Percentiles rank a stretch among this genome's conserved stretches.
Conservation (phyloP, 768 basidiomycete species). For the Hygrophorus russula region DNA sequence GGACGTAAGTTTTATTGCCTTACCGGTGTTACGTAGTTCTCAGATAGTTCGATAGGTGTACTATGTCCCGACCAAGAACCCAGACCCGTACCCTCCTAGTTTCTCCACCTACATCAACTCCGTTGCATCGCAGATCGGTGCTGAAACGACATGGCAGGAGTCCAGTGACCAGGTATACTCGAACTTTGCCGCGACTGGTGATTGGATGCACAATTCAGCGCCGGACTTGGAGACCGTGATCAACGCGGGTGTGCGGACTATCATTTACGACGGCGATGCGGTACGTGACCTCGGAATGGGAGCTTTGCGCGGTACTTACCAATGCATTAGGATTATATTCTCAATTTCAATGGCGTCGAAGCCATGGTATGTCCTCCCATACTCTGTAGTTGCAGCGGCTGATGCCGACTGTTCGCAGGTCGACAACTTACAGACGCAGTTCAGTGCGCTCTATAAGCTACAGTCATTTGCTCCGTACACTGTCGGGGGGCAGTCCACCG, state of each 20-base stretch:
- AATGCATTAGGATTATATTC: conserved; percentile 32
- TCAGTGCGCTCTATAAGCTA: conserved; percentile 27
- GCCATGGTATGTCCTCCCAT: conserved; percentile 29
- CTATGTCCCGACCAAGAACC: conserved; percentile 32
- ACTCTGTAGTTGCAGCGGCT: neutral
- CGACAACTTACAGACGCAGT: conserved; percentile 33
- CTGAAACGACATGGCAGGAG: conserved; percentile 30
- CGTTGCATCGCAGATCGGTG: conserved; percentile 28
- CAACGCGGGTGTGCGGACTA: conserved; percentile 41
- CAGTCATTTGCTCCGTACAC: conserved; percentile 37
- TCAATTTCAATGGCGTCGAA: conserved; percentile 46
- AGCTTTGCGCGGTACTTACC: neutral
- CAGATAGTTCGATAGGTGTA: conserved; percentile 23
- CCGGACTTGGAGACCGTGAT: conserved; percentile 46
- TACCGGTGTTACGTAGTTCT: conserved; percentile 9
- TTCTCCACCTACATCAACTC: conserved; percentile 22
- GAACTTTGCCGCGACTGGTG: conserved; percentile 40
- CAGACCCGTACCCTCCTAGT: conserved; percentile 41
- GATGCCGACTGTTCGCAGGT: conserved; percentile 19
- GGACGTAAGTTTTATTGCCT: conserved; percentile 19
- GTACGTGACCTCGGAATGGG: conserved; percentile 18
- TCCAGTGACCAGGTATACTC: conserved; percentile 30
- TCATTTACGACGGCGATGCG: conserved; percentile 49
- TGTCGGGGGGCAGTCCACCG: conserved; percentile 37
- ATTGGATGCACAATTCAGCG: conserved; percentile 19